Base-by-base conservation (phyloP, 164 flowering plant species). In the Annona cherimola region DNA sequence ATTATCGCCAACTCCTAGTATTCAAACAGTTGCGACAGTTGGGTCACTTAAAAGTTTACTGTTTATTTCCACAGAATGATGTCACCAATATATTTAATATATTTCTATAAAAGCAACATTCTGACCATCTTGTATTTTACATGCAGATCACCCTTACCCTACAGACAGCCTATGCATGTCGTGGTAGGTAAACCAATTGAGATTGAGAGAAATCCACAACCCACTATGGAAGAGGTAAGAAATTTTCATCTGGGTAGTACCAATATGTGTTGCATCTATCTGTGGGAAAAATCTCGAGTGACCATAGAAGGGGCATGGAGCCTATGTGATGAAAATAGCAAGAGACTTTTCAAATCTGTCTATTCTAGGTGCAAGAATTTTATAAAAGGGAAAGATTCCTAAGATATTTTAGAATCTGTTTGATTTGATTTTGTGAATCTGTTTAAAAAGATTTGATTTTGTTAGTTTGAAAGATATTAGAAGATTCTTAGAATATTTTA, bases 131-230 rank as follows among this genome's bases (percentile, higher is more conserved):
- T 12, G 0, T 71, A 8, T 19, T 60, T 20, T 67, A 39, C 44
- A n/a, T 74, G 74, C 83, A 91, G 98, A 55, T 77, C 91, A 71
- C 94, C 94, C 62, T 19, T 93, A 65, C 97, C 98, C 1, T 81
- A 62, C 67, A 82, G 75, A 57, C 82, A 75, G 66, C 98, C 94
- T 40, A 82, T 93, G 87, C 86, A 91, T 78, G 84, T 93, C 43
- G 96, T 90, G 78, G 94, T 93, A 54, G 98, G 98, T 18, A 84
- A 45, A 77, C 98, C 98, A 3, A 91, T 91, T 70, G 86, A 84
- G 66, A 54, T 89, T 45, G 81, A 84, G 81, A 89, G 83, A 79
- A 91, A 79, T 78, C 81, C 87, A 9, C 81, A 87, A 5, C 94
- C 97, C 18, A 85, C 94, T 0, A 46, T 59, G 45, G 94, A 93